Evolutionary conservation across 2,329 filamentous ascomycete genomes (phyloP).

Genomic region (Trichoderma harzianum): DNA sequence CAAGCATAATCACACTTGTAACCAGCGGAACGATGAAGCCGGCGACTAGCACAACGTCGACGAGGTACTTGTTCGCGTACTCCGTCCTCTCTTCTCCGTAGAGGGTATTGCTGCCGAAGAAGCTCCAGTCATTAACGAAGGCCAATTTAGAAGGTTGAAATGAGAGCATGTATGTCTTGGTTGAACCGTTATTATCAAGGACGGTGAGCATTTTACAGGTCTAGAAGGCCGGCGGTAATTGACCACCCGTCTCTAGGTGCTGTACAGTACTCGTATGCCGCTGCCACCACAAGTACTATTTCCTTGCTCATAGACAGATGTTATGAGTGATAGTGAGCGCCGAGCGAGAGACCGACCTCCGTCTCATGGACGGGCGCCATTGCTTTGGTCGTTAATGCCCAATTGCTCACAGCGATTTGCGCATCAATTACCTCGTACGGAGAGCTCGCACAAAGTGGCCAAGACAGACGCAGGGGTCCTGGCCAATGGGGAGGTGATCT

Average conservation of each 20-base stretch:
- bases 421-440: background rate
- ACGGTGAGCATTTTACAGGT: background rate
- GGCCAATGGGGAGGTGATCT: conserved; percentile 9
- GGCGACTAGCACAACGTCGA: background rate
- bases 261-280: background rate
- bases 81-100: background rate
- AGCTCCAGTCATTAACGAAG: background rate
- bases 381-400: background rate
- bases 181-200: background rate
- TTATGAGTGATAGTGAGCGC: background rate
- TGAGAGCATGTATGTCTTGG: background rate
- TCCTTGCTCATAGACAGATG: background rate
- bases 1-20: conserved; percentile 1
- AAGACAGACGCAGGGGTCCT: background rate
- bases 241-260: background rate
- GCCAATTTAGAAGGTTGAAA: conserved; percentile 5
- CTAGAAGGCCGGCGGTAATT: background rate
- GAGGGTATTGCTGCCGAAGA: conserved; percentile 4
- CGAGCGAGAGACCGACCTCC: background rate
- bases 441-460: conserved; percentile 1
- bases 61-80: background rate
- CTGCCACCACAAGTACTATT: background rate
- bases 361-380: background rate
- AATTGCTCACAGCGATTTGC: background rate
- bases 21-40: conserved; percentile 12